phyloP scores from a whole-genome alignment of 768 basidiomycete genomes.

The Rhodosporidiobolus sp. region DNA sequence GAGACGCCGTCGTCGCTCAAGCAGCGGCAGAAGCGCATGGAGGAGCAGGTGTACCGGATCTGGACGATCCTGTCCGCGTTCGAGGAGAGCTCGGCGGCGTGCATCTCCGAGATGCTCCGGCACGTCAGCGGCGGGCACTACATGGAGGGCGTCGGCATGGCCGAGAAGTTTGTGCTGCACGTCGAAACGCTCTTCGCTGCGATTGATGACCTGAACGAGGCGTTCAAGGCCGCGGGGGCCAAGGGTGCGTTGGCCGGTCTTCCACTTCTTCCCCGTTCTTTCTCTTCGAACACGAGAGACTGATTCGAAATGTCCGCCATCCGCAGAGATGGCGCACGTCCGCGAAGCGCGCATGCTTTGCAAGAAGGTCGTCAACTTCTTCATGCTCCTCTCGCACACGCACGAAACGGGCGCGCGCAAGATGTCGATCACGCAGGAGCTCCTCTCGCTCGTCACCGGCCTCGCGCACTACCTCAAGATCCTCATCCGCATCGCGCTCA shows the following conservation, averaged over 20 bases:
- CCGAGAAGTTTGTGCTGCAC: conserved; percentile 96
- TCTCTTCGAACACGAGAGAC: background rate
- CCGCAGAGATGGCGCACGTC: conserved; percentile 76
- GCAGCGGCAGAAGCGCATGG: conserved; percentile 89
- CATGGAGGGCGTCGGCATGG: conserved; percentile 94
- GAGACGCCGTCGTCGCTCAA: conserved; percentile 76
- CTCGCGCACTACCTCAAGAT: conserved; percentile 99
- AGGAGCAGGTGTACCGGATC: conserved; percentile 94
- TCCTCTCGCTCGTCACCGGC: conserved; percentile 96
- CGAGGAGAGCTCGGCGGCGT: conserved; percentile 97
- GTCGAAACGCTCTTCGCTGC: conserved; percentile 96
- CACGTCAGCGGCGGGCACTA: conserved; percentile 96
- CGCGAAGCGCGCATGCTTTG: conserved; percentile 98
- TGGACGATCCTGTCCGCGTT: conserved; percentile 99
- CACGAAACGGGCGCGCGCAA: conserved; percentile 85
- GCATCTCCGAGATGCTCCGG: conserved; percentile 97
- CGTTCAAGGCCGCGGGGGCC: conserved; percentile 71
- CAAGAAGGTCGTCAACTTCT: conserved; percentile 96
- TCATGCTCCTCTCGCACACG: conserved; percentile 90
- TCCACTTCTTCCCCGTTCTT: background rate
- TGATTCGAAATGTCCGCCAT: background rate
- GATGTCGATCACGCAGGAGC: conserved; percentile 95
- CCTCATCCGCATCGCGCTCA: conserved; percentile 93
- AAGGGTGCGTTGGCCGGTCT: conserved; percentile 66
- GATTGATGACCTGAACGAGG: conserved; percentile 90